Conservation (phyloP, 2,329 filamentous ascomycete species). For the Diaporthe batatas region DNA sequence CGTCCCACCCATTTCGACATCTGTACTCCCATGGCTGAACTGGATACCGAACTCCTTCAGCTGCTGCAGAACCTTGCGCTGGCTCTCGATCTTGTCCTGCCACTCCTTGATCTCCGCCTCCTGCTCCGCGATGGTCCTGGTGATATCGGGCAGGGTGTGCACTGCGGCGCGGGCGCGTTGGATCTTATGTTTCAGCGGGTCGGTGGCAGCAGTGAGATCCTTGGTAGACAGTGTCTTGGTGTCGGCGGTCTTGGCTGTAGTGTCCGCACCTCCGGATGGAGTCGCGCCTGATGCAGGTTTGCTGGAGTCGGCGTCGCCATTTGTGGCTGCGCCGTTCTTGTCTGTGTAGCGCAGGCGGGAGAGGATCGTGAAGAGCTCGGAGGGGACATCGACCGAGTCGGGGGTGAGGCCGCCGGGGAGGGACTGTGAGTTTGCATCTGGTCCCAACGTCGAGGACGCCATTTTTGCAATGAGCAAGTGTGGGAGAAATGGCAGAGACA, state of each 20-base stretch:
- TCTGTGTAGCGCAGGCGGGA: slow-evolving; percentile 73
- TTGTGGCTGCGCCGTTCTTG: slow-evolving; percentile 47
- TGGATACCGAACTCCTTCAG: slow-evolving; percentile 65
- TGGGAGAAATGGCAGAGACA: background rate
- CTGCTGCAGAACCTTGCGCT: slow-evolving; percentile 69
- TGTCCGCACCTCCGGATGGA: slow-evolving; percentile 39
- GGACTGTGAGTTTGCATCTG: slow-evolving; percentile 52
- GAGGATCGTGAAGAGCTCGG: slow-evolving; percentile 83
- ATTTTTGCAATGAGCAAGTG: background rate
- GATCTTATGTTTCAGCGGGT: slow-evolving; percentile 85
- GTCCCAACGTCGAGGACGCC: background rate
- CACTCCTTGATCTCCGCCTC: slow-evolving; percentile 77
- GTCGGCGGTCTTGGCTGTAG: slow-evolving; percentile 49
- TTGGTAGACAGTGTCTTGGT: slow-evolving; percentile 66
- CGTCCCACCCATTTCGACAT: slow-evolving; percentile 41
- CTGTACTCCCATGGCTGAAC: slow-evolving; percentile 51
- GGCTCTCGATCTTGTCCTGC: slow-evolving; percentile 72
- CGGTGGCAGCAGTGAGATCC: slow-evolving; percentile 83
- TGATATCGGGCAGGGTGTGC: slow-evolving; percentile 76
- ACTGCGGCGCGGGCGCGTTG: slow-evolving; percentile 80
- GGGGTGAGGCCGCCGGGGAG: slow-evolving; percentile 78
- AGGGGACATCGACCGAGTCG: slow-evolving; percentile 87
- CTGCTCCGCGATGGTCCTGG: slow-evolving; percentile 76
- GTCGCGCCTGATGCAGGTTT: slow-evolving; percentile 41
- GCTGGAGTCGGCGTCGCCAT: slow-evolving; percentile 42